These are phyloP conservation scores for Dictyostelium citrinum DNA, from an alignment of 78 protist species.

Conservation along the genomic window DNA sequence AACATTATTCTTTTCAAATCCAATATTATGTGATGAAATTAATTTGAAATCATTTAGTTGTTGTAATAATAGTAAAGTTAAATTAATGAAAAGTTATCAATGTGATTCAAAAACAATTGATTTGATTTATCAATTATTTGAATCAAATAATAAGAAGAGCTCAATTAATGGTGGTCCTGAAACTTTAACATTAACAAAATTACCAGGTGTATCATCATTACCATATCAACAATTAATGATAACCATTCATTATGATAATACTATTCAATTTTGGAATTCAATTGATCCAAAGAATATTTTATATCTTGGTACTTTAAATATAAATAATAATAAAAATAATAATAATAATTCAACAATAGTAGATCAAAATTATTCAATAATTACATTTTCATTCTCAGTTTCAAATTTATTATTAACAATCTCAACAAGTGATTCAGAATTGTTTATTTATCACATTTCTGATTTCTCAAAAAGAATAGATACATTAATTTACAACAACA, in stretches of 20 bases:
- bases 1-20: neutral
- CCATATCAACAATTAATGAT: neutral
- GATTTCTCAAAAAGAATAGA: slow-evolving; percentile 28
- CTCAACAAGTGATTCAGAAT: neutral
- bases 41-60: neutral
- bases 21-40: neutral
- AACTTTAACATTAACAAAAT: neutral
- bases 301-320: neutral
- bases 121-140: neutral
- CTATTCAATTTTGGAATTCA: slow-evolving; percentile 20
- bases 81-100: neutral
- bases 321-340: neutral
- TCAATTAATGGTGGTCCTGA: neutral
- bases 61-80: neutral
- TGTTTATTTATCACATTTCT: neutral
- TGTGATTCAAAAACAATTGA: neutral
- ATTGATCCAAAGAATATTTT: slow-evolving; percentile 8
- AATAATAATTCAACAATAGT: neutral
- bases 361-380: neutral
- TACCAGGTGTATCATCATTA: neutral
- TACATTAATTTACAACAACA: neutral
- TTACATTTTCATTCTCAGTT: slow-evolving; percentile 6
- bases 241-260: neutral
- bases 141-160: neutral
- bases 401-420: neutral